Percentiles rank a stretch among this genome's conserved stretches.
phyloP scores from a whole-genome alignment of 345 rosid species.

The Bruguiera gymnorhiza region DNA sequence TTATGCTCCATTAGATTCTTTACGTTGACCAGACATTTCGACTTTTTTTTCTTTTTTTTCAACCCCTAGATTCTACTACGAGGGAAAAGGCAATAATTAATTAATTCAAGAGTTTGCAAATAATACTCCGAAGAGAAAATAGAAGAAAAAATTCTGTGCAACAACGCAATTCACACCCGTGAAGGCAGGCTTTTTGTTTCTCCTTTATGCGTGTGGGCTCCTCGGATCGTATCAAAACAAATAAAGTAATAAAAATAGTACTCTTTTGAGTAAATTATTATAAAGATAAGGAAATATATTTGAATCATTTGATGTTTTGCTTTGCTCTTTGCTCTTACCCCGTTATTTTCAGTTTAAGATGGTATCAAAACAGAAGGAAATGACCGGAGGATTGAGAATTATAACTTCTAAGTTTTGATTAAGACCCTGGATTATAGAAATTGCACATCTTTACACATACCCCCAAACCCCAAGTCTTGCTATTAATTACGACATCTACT shows the following conservation, averaged over 20 bases:
- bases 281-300: no score
- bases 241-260: no score
- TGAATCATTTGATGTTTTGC: constrained; percentile 13
- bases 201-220: not conserved
- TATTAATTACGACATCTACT: no score
- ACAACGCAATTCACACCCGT: not conserved
- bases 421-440: not conserved
- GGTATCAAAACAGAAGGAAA: not conserved
- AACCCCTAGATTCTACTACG: no score
- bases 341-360: not conserved
- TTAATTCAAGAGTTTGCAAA: no score
- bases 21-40: no score
- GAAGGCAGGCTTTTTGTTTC: constrained; percentile 1
- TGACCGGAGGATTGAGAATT: constrained; percentile 3
- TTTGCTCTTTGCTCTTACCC: constrained; percentile 12
- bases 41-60: no score
- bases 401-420: constrained; percentile 9
- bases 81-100: no score
- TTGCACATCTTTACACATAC: constrained; percentile 6
- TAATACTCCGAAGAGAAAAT: not conserved
- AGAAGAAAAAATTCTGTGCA: not conserved
- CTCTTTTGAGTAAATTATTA: no score
- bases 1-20: no score
- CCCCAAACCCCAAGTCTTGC: not conserved
- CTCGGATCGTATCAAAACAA: not conserved